Base-by-base conservation (phyloP, 2,329 filamentous ascomycete species). In the Trichoderma atrobrunneum region DNA sequence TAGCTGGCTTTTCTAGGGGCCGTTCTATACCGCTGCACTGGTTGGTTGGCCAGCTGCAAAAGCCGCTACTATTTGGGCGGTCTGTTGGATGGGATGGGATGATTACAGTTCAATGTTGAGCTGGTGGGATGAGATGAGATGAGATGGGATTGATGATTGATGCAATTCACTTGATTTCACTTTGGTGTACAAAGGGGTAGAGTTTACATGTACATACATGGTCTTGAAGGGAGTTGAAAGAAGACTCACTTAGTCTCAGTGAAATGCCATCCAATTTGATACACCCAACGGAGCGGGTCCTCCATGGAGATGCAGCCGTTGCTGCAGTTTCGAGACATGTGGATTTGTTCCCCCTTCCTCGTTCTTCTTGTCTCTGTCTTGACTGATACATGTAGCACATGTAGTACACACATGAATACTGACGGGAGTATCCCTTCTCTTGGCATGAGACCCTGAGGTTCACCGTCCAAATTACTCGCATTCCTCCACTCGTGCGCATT, bases 251-350 rank as follows among this genome's bases (percentile, higher is more conserved):
- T 5, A 12, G 39, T 43, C 39, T 43, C 39, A n/a, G 39, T 43
- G 48, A 54, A 54, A 54, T 54, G 48, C 21, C n/a, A n/a, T n/a
- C n/a, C 48, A 0, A 14, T 43, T 43, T 62, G 66, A 61, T 39
- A 70, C 66, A 70, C 26, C 21, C 26, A 51, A 14, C 24, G 16
- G 24, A 24, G 65, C 56, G 65, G 65, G 65, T 48, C 65, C 65
- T 59, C n/a, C 59, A 64, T 56, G 60, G 68, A 70, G 59, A 64
- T 57, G 68, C 59, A 57, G 32, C 68, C 43, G 68, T 71, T 71
- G 68, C 60, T 57, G 68, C 68, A 71, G 68, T 64, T 71, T 64
- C 68, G 60, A 64, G 68, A 71, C 59, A 71, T 71, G 68, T 56
- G 60, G 68, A 43, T 64, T 57, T 39, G 30, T 16, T 39, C 59